Evolutionary conservation across 768 basidiomycete species (phyloP).

Genomic region (Sutorius australiensis): DNA sequence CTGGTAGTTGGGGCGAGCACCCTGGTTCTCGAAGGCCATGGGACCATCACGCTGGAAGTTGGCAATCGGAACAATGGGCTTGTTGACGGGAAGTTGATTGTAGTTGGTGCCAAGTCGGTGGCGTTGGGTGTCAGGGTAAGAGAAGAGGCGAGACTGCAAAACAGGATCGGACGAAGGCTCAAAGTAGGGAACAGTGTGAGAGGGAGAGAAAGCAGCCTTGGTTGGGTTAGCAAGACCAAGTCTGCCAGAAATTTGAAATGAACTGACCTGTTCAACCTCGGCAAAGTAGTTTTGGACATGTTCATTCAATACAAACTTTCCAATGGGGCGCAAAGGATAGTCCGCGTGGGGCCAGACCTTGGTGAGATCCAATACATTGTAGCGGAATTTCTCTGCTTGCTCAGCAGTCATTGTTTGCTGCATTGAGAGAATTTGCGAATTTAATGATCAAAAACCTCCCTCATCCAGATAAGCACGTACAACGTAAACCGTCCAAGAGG

Average conservation of each 20-base stretch:
- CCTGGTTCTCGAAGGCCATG: slow-evolving; percentile 71
- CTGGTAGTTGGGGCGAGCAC: slow-evolving; percentile 83
- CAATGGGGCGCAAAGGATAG: slow-evolving; percentile 85
- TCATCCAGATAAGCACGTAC: slow-evolving; percentile 38
- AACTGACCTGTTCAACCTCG: slow-evolving; percentile 84
- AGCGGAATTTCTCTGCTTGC: slow-evolving; percentile 86
- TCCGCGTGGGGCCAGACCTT: slow-evolving; percentile 89
- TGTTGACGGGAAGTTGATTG: slow-evolving; percentile 85
- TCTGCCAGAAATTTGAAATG: slow-evolving; percentile 24
- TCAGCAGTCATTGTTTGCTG: slow-evolving; percentile 91
- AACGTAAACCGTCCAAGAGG: slow-evolving; percentile 85
- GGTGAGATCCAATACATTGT: slow-evolving; percentile 88
- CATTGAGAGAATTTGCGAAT: slow-evolving; percentile 13
- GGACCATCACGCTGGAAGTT: slow-evolving; percentile 94
- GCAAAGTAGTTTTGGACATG: slow-evolving; percentile 87
- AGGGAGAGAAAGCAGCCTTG: slow-evolving; percentile 80
- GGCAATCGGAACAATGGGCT: slow-evolving; percentile 63
- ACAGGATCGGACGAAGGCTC: slow-evolving; percentile 92
- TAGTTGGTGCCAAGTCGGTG: slow-evolving; percentile 81
- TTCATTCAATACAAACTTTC: slow-evolving; percentile 78
- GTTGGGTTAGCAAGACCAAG: slow-evolving; percentile 4
- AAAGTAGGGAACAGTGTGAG: slow-evolving; percentile 82
- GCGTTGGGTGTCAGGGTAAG: slow-evolving; percentile 87
- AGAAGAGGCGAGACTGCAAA: slow-evolving; percentile 91
- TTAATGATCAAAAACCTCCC: slow-evolving; percentile 1